Conservation (phyloP, 805 yeast species). For the Sporopachydermia lactativora region DNA sequence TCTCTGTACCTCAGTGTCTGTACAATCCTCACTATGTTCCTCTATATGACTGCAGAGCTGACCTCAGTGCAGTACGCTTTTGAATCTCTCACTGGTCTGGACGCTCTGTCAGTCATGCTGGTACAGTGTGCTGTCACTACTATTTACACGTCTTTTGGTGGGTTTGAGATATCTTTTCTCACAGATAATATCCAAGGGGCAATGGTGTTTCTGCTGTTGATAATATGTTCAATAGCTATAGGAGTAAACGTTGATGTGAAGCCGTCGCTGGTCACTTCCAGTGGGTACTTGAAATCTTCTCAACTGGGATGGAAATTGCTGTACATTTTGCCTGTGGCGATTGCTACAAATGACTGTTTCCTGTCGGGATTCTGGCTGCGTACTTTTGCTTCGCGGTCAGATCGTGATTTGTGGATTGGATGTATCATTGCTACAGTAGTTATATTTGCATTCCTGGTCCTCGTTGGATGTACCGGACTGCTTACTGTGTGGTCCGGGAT, state of each 20-base stretch:
- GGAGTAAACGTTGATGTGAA: slow-evolving; percentile 56
- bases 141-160: slow-evolving; percentile 78
- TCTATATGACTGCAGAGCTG: slow-evolving; percentile 79
- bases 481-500: slow-evolving; percentile 85
- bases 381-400: slow-evolving; percentile 75
- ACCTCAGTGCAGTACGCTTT: slow-evolving; percentile 70
- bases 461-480: slow-evolving; percentile 75
- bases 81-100: slow-evolving; percentile 60
- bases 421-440: slow-evolving; percentile 62
- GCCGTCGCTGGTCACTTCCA: slow-evolving; percentile 43
- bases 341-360: slow-evolving; percentile 81
- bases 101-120: slow-evolving; percentile 69
- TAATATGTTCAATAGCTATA: slow-evolving; percentile 67
- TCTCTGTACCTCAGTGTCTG: slow-evolving; percentile 67
- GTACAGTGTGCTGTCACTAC: slow-evolving; percentile 81
- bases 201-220: slow-evolving; percentile 48
- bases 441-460: slow-evolving; percentile 44
- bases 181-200: slow-evolving; percentile 82
- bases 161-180: slow-evolving; percentile 74
- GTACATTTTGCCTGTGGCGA: slow-evolving; percentile 74
- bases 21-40: slow-evolving; percentile 71
- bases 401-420: slow-evolving; percentile 64
- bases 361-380: slow-evolving; percentile 90
- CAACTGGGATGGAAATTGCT: slow-evolving; percentile 81
- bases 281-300: slow-evolving; percentile 50